Evolutionary conservation across 2,329 filamentous ascomycete species (phyloP).

Genomic region (Clarireedia monteithiana): DNA sequence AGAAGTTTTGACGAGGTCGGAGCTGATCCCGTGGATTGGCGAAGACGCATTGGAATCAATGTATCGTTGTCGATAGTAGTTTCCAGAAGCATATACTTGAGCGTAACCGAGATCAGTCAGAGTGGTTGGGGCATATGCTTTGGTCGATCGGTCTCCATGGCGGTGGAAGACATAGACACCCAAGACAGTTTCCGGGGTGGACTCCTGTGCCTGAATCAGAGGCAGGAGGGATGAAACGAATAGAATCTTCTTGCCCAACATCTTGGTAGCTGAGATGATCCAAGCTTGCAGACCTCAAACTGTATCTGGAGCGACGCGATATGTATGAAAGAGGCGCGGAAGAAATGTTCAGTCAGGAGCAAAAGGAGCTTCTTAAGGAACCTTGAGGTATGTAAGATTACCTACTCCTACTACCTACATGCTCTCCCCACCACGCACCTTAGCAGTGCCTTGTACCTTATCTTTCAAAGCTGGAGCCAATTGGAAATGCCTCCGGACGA

Average conservation of each 20-base stretch:
- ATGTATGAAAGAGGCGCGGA: too few relatives aligned
- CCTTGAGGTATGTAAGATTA: too few relatives aligned
- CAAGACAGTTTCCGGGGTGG: slow-evolving; percentile 36
- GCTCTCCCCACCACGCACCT: too few relatives aligned
- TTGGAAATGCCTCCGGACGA: too few relatives aligned
- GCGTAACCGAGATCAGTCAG: slow-evolving; percentile 74
- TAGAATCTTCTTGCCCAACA: slow-evolving; percentile 33
- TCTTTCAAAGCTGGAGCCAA: too few relatives aligned
- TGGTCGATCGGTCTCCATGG: slow-evolving; percentile 82
- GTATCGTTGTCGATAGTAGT: slow-evolving; percentile 72
- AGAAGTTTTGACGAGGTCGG: slow-evolving; percentile 55
- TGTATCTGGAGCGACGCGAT: too few relatives aligned
- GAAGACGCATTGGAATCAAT: slow-evolving; percentile 49
- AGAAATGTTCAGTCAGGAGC: too few relatives aligned
- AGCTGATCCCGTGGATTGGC: slow-evolving; percentile 58
- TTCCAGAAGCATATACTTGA: slow-evolving; percentile 64
- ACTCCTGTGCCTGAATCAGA: slow-evolving; percentile 28
- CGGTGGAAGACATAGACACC: slow-evolving; percentile 84
- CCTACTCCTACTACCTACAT: too few relatives aligned
- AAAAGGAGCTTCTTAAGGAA: too few relatives aligned
- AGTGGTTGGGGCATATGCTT: slow-evolving; percentile 60
- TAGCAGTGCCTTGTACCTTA: too few relatives aligned
- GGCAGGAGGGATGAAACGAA: slow-evolving; percentile 34
- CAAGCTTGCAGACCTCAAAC: too few relatives aligned
- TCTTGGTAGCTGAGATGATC: slow-evolving; percentile 13